phyloP scores from a whole-genome alignment of 345 rosid species.

The Gossypium arboreum region DNA sequence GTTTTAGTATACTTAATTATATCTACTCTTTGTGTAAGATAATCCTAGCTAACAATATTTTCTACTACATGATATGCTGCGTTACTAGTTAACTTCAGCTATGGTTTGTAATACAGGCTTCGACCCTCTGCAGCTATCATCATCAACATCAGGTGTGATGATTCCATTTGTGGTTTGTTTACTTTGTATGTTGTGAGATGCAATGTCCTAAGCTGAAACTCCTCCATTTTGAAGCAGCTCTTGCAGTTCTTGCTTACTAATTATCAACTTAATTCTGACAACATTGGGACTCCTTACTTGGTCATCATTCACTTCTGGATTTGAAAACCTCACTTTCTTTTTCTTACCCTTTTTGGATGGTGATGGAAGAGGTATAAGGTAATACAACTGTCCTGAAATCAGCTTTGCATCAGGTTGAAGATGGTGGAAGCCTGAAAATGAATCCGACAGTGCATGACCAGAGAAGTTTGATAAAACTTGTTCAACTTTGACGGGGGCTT shows the following conservation, averaged over 20 bases:
- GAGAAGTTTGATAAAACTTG: slow-evolving; percentile 67
- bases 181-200: slow-evolving; percentile 39
- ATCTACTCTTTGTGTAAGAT: not conserved
- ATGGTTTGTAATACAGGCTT: slow-evolving; percentile 58
- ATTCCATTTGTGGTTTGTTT: slow-evolving; percentile 27
- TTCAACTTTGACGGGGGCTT: slow-evolving; percentile 48
- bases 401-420: slow-evolving; percentile 57
- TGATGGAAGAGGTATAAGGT: slow-evolving; percentile 47
- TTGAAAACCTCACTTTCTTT: slow-evolving; percentile 58
- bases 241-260: slow-evolving; percentile 64
- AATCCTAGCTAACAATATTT: not conserved
- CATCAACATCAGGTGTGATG: slow-evolving; percentile 17
- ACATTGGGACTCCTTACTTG: slow-evolving; percentile 22
- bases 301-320: slow-evolving; percentile 36
- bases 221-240: slow-evolving; percentile 49
- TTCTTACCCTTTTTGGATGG: slow-evolving; percentile 27
- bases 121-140: slow-evolving; percentile 30
- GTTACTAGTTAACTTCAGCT: slow-evolving; percentile 51
- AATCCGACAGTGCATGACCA: slow-evolving; percentile 50
- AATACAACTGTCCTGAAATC: slow-evolving; percentile 45
- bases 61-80: slow-evolving; percentile 6
- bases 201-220: slow-evolving; percentile 43
- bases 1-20: not conserved
- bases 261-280: slow-evolving; percentile 71
- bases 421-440: slow-evolving; percentile 34